These are phyloP conservation scores for Pseudozyma sp. DNA, from an alignment of 1,284 basidiomycete genomes.

Conservation along the genomic window DNA sequence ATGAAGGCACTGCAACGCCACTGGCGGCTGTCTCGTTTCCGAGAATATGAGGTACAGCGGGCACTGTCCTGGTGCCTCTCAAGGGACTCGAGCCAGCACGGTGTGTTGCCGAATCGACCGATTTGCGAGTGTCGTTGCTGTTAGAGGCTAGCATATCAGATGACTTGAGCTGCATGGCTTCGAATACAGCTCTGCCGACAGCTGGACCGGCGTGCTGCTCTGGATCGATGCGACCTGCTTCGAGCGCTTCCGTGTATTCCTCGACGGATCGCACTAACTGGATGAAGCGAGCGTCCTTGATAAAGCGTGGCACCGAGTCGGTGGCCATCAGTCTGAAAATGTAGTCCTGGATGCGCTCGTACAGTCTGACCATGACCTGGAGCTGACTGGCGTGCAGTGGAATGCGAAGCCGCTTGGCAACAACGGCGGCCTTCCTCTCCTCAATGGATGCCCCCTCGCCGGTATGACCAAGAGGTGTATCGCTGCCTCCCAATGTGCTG, in stretches of 20 bases:
- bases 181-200: conserved; percentile 54
- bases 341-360: conserved; percentile 95
- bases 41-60: conserved; percentile 16
- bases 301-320: conserved; percentile 83
- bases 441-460: conserved; percentile 69
- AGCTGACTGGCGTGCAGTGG: conserved; percentile 76
- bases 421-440: conserved; percentile 72
- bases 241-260: conserved; percentile 65
- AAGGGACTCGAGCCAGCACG: conserved; percentile 10
- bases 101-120: conserved; percentile 26
- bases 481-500: conserved; percentile 18
- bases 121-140: conserved; percentile 39
- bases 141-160: conserved; percentile 36
- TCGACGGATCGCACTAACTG: conserved; percentile 61
- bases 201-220: conserved; percentile 53
- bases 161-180: conserved; percentile 58
- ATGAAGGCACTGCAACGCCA: conserved; percentile 7
- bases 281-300: conserved; percentile 62
- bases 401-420: conserved; percentile 44
- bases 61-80: conserved; percentile 8
- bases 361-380: conserved; percentile 90
- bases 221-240: conserved; percentile 59
- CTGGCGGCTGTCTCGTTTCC: conserved; percentile 13
- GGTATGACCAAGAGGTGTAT: conserved; percentile 8
- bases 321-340: conserved; percentile 98